Base-by-base conservation (phyloP, 2,329 filamentous ascomycete genomes). In the Diaporthe longicolla region DNA sequence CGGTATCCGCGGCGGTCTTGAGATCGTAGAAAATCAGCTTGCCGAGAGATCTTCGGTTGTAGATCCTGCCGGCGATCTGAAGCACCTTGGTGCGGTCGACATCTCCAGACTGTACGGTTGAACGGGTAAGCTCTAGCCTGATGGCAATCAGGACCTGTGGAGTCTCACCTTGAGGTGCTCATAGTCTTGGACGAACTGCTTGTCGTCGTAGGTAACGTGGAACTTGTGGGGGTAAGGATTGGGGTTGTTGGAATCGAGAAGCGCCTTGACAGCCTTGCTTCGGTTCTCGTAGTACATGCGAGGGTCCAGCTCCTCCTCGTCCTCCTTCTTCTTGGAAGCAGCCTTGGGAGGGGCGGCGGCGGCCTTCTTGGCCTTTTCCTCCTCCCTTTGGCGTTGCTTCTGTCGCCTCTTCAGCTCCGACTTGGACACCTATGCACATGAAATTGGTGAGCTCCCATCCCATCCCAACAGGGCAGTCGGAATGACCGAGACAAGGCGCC, bases 171-270 rank as follows among this genome's bases (percentile, higher is more conserved):
- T 74, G 70, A 98, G 90, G 79, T 92, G 87, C 72, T 91, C 90
- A 81, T 94, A 97, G 72, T 97, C 90, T 79, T 92, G 88, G 79
- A 93, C 87, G 83, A 97, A 98, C 78, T 95, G 90, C 81, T 90
- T 89, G 76, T 98, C 88, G 80, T 97, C 93, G 81, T 95, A 95
- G 83, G 93, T 94, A 82, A 94, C 92, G 73, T 95, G 88, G 89
- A 98, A 98, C 89, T 92, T 93, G 92, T 99, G 96, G 10, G 97
- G 97, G 85, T 98, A 98, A 19, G 94, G 94, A 81, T 96, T 93
- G 54, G 94, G 93, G 74, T 91, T 86, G 86, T 93, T 92, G 81
- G 90, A 91, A 81, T 92, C 87, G 80, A 93, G 90, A 77, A 96
- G 89, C 81, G 92, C 92, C 83, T 94, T 92, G 85, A 96, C 89